These are phyloP conservation scores for Microbotryum intermedium DNA, from an alignment of 1,284 basidiomycete genomes.

Conservation along the genomic window DNA sequence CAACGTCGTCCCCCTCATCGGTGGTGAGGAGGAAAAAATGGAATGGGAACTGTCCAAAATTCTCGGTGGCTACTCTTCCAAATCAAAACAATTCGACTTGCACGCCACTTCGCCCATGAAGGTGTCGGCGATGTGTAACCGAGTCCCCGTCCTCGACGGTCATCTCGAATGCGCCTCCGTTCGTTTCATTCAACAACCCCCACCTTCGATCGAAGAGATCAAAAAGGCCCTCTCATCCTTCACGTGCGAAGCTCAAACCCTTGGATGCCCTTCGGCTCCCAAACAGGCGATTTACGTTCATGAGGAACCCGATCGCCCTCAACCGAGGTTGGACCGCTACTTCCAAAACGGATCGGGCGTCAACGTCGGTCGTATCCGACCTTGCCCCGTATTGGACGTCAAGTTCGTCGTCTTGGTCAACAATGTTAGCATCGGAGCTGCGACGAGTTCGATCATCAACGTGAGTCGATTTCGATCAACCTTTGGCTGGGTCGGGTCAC, in stretches of 20 bases:
- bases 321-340: conserved; percentile 85
- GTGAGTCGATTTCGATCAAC: conserved; percentile 38
- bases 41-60: conserved; percentile 99
- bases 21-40: conserved; percentile 82
- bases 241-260: conserved; percentile 67
- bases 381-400: conserved; percentile 85
- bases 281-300: conserved; percentile 81
- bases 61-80: conserved; percentile 64
- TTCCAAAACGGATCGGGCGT: conserved; percentile 88
- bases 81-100: conserved; percentile 66
- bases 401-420: conserved; percentile 81
- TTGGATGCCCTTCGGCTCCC: conserved; percentile 79
- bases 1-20: conserved; percentile 92
- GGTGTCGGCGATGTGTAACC: conserved; percentile 83
- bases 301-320: conserved; percentile 85
- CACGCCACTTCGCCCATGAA: conserved; percentile 68
- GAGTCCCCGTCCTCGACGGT: conserved; percentile 87
- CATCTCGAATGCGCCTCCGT: conserved; percentile 83
- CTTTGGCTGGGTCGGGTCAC: background rate
- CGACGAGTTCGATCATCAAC: conserved; percentile 95
- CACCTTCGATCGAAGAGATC: conserved; percentile 80
- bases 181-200: conserved; percentile 67
- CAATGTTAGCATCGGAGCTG: conserved; percentile 93
- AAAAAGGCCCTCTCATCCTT: conserved; percentile 69
- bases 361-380: conserved; percentile 79